A percentile compares a stretch with the other conserved stretches of the same genome.
Conservation (phyloP, 1,284 basidiomycete species). For the Vanrija pseudolonga region DNA sequence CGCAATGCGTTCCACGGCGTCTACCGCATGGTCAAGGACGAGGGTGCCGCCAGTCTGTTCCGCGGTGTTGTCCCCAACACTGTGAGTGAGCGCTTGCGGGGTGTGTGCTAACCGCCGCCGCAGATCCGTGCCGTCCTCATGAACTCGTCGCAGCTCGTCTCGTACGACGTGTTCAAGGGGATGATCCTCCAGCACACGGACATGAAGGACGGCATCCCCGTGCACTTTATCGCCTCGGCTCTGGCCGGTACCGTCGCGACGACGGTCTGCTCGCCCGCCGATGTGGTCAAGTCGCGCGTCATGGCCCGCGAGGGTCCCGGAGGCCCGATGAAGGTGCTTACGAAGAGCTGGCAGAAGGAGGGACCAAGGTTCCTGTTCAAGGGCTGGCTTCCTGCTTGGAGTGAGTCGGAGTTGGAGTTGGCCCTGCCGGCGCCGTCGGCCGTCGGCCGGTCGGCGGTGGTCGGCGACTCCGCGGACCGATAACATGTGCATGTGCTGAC, state of each 20-base stretch:
- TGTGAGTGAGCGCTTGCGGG: constrained; percentile 29
- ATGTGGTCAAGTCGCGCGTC: constrained; percentile 54
- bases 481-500: too few species aligned
- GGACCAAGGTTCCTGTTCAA: constrained; percentile 55
- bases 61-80: constrained; percentile 54
- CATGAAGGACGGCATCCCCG: constrained; percentile 51
- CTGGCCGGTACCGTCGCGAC: constrained; percentile 56
- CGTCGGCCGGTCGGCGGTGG: background rate
- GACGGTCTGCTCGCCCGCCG: constrained; percentile 51
- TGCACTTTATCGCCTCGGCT: constrained; percentile 53
- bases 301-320: constrained; percentile 46
- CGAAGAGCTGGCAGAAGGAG: constrained; percentile 26
- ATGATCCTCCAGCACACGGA: constrained; percentile 44
- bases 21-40: constrained; percentile 50
- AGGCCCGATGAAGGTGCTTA: constrained; percentile 26
- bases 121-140: constrained; percentile 54
- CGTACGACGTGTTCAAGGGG: constrained; percentile 57
- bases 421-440: background rate
- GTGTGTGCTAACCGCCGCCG: background rate
- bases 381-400: constrained; percentile 57
- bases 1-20: constrained; percentile 26
- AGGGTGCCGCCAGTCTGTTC: constrained; percentile 50
- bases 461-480: too few species aligned
- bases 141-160: constrained; percentile 54
- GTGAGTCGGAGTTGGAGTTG: constrained; percentile 20